phyloP scores from a whole-genome alignment of 441 rosid genomes.

The Hura crepitans region DNA sequence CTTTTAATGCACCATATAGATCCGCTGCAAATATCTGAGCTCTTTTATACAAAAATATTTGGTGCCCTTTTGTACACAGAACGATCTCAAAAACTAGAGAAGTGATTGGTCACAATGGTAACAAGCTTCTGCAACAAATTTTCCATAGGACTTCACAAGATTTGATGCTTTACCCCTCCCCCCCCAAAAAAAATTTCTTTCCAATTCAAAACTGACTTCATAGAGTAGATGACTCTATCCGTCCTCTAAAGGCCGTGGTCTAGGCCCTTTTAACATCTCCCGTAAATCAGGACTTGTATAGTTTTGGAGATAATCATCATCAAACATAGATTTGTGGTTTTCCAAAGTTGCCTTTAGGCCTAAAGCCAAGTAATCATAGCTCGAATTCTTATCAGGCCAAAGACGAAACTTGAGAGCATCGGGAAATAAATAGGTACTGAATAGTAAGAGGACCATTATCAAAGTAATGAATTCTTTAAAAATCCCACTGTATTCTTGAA shows the following conservation, averaged over 20 bases:
- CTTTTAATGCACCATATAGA: conserved; percentile 78
- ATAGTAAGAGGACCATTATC: conserved; percentile 67
- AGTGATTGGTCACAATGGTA: conserved; percentile 51
- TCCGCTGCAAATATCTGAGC: conserved; percentile 82
- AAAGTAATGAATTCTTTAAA: conserved; percentile 61
- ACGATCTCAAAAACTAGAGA: conserved; percentile 74
- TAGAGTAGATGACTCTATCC: conserved; percentile 61
- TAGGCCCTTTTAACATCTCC: conserved; percentile 62
- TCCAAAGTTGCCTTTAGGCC: conserved; percentile 59
- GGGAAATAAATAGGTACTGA: conserved; percentile 67
- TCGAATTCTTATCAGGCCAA: conserved; percentile 68
- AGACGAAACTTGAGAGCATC: conserved; percentile 76
- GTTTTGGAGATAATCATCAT: conserved; percentile 60
- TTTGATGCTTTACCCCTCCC: conserved; percentile 62
- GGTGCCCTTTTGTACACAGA: conserved; percentile 69
- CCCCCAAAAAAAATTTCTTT: conserved; percentile 60
- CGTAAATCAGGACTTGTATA: conserved; percentile 63
- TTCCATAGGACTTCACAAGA: conserved; percentile 61
- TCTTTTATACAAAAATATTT: conserved; percentile 68
- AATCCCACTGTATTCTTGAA: conserved; percentile 71
- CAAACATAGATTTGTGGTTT: conserved; percentile 58
- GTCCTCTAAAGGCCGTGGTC: conserved; percentile 76
- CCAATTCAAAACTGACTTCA: conserved; percentile 72
- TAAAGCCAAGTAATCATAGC: conserved; percentile 53
- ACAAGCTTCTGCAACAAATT: conserved; percentile 74